Evolutionary conservation across 108 stramenopile genomes (phyloP).

Genomic region (Stephanodiscus triporus): DNA sequence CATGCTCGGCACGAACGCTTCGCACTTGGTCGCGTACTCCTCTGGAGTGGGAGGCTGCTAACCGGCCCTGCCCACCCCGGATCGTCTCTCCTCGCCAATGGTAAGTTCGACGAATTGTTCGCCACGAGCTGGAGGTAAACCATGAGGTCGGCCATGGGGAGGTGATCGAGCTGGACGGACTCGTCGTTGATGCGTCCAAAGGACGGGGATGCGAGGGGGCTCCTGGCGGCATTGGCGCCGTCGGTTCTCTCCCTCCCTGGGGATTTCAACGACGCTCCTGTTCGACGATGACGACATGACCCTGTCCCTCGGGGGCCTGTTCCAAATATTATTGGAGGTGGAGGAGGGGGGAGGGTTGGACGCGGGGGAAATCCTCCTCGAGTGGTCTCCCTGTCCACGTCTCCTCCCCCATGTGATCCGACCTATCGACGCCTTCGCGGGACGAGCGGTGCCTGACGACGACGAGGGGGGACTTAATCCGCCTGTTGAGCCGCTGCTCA

Average conservation of each 20-base stretch:
- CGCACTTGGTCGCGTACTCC: slow-evolving; percentile 80
- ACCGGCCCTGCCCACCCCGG: slow-evolving; percentile 74
- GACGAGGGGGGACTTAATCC: neutral
- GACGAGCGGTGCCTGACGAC: neutral
- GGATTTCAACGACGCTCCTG: too few species aligned
- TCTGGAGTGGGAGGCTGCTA: slow-evolving; percentile 65
- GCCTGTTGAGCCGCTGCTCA: slow-evolving; percentile 3
- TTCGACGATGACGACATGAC: too few species aligned
- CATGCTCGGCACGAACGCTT: slow-evolving; percentile 84
- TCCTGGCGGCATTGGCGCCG: neutral
- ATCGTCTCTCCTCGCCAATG: slow-evolving; percentile 84
- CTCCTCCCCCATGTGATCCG: too few species aligned
- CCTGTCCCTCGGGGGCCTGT: too few species aligned
- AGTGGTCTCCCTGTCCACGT: too few species aligned
- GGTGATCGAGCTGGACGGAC: slow-evolving; percentile 58
- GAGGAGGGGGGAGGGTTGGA: too few species aligned
- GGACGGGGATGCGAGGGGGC: neutral
- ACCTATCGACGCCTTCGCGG: neutral
- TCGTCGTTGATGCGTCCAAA: slow-evolving; percentile 50
- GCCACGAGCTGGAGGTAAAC: slow-evolving; percentile 88
- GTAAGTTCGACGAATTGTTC: slow-evolving; percentile 79
- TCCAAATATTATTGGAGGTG: too few species aligned
- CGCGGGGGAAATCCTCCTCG: too few species aligned
- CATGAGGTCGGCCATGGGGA: slow-evolving; percentile 88
- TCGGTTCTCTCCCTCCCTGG: neutral